A percentile compares a stretch with the other conserved stretches of the same genome.
Evolutionary conservation across 176 grass and related monocot genomes (phyloP).

Genomic region (Rhipidocladum racemiflorum): DNA sequence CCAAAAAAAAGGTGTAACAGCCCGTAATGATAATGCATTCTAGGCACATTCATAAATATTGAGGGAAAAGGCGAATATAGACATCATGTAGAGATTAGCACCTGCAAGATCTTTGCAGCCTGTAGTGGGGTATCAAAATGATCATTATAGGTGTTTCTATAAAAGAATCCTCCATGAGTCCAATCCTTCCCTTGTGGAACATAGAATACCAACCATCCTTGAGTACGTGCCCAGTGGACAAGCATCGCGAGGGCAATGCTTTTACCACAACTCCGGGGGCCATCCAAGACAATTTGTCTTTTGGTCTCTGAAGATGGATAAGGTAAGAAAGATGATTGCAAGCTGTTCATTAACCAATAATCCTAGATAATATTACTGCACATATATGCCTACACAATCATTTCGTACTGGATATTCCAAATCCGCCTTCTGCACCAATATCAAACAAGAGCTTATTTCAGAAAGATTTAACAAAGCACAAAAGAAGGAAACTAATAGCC

Average conservation of each 20-base stretch:
- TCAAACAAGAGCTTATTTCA: background rate
- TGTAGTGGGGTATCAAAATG: constrained; percentile 85
- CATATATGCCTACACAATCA: background rate
- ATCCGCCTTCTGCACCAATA: background rate
- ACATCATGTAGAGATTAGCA: constrained; percentile 26
- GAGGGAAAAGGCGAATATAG: constrained; percentile 2
- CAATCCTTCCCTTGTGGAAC: constrained; percentile 87
- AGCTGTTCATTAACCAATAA: background rate
- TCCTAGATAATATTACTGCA: background rate
- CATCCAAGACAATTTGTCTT: constrained; percentile 92
- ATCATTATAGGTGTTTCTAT: constrained; percentile 65
- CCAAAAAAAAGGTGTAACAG: no score
- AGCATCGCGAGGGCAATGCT: constrained; percentile 94
- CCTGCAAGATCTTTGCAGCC: constrained; percentile 71
- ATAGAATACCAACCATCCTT: constrained; percentile 98
- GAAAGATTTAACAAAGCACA: background rate
- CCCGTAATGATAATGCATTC: background rate
- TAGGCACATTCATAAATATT: constrained; percentile 14
- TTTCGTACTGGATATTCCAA: background rate
- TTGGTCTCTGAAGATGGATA: constrained; percentile 49
- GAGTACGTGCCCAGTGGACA: constrained; percentile 93
- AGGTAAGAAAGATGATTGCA: constrained; percentile 11
- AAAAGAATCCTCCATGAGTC: constrained; percentile 95
- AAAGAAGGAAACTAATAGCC: background rate
- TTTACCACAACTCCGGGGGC: constrained; percentile 83